Evolutionary conservation across 495 filamentous ascomycete species (phyloP), one percentile per base, ranked within the genome.

Genomic region (Peziza echinospora): DNA sequence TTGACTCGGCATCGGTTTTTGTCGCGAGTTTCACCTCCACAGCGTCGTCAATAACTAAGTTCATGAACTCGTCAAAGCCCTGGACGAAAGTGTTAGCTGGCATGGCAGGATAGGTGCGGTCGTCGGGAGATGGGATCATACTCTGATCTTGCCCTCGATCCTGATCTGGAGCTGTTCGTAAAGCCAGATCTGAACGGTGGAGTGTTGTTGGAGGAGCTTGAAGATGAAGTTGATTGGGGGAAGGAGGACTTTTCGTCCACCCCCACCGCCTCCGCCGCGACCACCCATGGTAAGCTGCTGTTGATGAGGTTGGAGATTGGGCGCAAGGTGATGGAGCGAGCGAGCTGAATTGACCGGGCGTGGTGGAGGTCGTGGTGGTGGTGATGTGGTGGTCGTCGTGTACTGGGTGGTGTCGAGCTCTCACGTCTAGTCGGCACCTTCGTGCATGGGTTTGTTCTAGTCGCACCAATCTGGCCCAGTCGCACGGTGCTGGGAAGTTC

Each of bases 21-120:
- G 79, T 82, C 45, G 81, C 69, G 59, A 79, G 71, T 63, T 80
- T 82, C 28, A 97, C 84, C 64, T 96, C 89, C 46, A 93, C 74
- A 26, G 89, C 89, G 56, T 97, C 84, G 58, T 93, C 87, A 44
- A 96, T 72, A 25, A 96, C 89, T 37, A 97, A 70, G 63, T 97
- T 97, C 91, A 97, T 96, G 65, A 94, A 97, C 62, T 97, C 89
- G 62, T 97, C 89, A 52, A 93, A 97, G 25, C 84, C 85, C 80
- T 91, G 57, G 17, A 24, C 9, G 28, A 5, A 24, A n/a, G n/a
- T n/a, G n/a, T n/a, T n/a, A n/a, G n/a, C n/a, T n/a, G n/a, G n/a
- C n/a, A n/a, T n/a, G n/a, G n/a, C n/a, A n/a, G n/a, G n/a, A n/a
- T n/a, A n/a, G n/a, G n/a, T n/a, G n/a, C n/a, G n/a, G n/a, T n/a